These are phyloP conservation scores for Porcisia hertigi DNA, from an alignment of 208 protist species.

Conservation along the genomic window DNA sequence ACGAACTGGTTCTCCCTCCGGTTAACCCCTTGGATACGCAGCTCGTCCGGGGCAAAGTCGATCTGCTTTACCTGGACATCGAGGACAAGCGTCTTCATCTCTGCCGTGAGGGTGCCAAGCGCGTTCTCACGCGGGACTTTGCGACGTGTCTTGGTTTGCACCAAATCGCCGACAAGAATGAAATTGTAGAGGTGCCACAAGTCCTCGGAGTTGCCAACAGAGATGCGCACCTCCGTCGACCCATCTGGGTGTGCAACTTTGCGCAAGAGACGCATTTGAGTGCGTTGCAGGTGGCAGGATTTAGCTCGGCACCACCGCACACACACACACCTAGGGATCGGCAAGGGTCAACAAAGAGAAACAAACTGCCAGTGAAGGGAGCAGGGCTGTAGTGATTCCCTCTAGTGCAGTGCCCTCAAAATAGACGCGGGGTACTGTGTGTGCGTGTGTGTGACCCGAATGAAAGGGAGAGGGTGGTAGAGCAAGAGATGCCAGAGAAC, in stretches of 20 bases:
- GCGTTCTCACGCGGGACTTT: slow-evolving; percentile 74
- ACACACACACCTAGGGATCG: background rate
- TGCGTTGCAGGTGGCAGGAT: background rate
- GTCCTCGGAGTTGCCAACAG: slow-evolving; percentile 90
- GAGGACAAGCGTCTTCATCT: slow-evolving; percentile 66
- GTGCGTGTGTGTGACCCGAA: background rate
- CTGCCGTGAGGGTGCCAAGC: slow-evolving; percentile 41
- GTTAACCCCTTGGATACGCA: slow-evolving; percentile 89
- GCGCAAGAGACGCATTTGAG: slow-evolving; percentile 65
- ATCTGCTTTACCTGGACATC: slow-evolving; percentile 60
- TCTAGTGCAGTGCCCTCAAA: background rate
- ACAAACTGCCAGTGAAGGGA: background rate
- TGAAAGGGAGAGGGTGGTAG: background rate
- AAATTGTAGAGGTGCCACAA: slow-evolving; percentile 98
- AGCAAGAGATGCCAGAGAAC: background rate
- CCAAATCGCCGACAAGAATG: slow-evolving; percentile 81
- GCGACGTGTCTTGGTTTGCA: slow-evolving; percentile 74
- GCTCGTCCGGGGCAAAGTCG: slow-evolving; percentile 75
- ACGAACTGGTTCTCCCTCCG: slow-evolving; percentile 87
- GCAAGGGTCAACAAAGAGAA: background rate
- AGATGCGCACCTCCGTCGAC: slow-evolving; percentile 86
- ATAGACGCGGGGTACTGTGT: too few relatives aligned
- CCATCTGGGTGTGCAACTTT: slow-evolving; percentile 65
- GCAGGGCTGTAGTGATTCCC: background rate
- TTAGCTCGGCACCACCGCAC: too few relatives aligned